phyloP scores from a whole-genome alignment of 2,329 filamentous ascomycete species.

The Nemania serpens region DNA sequence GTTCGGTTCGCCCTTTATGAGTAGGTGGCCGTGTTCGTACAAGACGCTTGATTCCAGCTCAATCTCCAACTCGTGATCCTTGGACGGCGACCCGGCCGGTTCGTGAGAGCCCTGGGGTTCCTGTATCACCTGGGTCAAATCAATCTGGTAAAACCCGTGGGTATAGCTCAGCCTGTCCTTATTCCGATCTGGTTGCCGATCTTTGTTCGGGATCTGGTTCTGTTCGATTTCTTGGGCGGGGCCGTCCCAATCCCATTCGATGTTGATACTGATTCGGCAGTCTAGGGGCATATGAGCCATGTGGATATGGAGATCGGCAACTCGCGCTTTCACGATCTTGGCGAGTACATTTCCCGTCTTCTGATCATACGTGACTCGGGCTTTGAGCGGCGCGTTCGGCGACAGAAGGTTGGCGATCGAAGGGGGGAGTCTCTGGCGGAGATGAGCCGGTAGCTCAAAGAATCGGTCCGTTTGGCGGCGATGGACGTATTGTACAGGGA shows the following conservation, averaged over 20 bases:
- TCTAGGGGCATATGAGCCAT: slow-evolving; percentile 80
- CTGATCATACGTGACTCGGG: slow-evolving; percentile 78
- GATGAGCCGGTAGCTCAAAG: slow-evolving; percentile 69
- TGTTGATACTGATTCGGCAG: slow-evolving; percentile 90
- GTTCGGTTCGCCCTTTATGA: slow-evolving; percentile 56
- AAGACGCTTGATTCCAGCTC: slow-evolving; percentile 70
- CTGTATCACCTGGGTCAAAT: slow-evolving; percentile 85
- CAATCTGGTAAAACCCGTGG: slow-evolving; percentile 86
- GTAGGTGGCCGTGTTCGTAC: slow-evolving; percentile 66
- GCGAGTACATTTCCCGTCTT: slow-evolving; percentile 71
- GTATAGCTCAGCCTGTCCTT: slow-evolving; percentile 93
- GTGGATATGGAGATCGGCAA: slow-evolving; percentile 85
- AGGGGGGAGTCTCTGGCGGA: slow-evolving; percentile 65
- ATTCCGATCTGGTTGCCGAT: slow-evolving; percentile 63
- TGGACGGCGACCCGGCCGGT: slow-evolving; percentile 50
- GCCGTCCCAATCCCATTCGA: slow-evolving; percentile 88
- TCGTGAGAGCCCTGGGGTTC: slow-evolving; percentile 44
- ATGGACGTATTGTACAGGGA: slow-evolving; percentile 79
- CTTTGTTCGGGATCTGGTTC: slow-evolving; percentile 43
- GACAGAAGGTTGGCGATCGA: slow-evolving; percentile 66
- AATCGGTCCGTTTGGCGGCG: slow-evolving; percentile 83
- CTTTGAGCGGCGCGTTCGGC: slow-evolving; percentile 60
- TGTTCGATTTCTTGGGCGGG: slow-evolving; percentile 61
- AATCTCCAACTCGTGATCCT: slow-evolving; percentile 82
- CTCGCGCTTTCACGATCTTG: slow-evolving; percentile 89